Conservation (phyloP, 306 rosid species). For the Vigna reflexopilosa region DNA sequence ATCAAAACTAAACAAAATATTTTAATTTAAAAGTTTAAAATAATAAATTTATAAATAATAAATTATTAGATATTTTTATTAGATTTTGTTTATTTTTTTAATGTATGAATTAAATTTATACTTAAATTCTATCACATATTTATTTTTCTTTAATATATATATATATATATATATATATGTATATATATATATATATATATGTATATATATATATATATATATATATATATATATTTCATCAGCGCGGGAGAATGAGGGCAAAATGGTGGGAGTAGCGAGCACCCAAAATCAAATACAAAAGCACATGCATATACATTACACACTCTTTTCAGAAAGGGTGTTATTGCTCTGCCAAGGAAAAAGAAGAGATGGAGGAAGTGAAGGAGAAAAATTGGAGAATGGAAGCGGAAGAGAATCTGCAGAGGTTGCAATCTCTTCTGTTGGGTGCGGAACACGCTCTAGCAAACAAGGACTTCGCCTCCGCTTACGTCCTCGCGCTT, state of each 20-base stretch:
- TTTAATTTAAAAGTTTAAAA: too few relatives aligned
- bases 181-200: too few relatives aligned
- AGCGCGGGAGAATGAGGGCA: not conserved
- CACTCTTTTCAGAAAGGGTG: not conserved
- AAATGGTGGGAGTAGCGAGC: constrained; percentile 10
- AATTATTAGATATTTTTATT: too few relatives aligned
- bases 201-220: too few relatives aligned
- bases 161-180: too few relatives aligned
- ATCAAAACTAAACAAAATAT: too few relatives aligned
- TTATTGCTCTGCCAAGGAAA: not conserved
- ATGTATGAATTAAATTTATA: too few relatives aligned
- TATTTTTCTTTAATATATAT: too few relatives aligned
- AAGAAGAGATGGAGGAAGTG: constrained; percentile 34
- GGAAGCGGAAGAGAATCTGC: constrained; percentile 51
- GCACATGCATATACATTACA: not conserved
- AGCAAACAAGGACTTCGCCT: constrained; percentile 59
- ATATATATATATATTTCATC: too few relatives aligned
- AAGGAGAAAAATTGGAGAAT: constrained; percentile 61
- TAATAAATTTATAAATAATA: too few relatives aligned
- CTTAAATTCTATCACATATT: too few relatives aligned
- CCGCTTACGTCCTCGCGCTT: constrained; percentile 71
- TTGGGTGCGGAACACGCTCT: constrained; percentile 75
- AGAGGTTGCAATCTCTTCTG: constrained; percentile 82
- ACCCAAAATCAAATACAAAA: not conserved
- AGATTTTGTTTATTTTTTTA: too few relatives aligned